Percentiles rank a stretch among this genome's conserved stretches.
These are phyloP conservation scores for Sclerotinia glacialis DNA, from an alignment of 2,329 filamentous ascomycete species.

Conservation along the genomic window DNA sequence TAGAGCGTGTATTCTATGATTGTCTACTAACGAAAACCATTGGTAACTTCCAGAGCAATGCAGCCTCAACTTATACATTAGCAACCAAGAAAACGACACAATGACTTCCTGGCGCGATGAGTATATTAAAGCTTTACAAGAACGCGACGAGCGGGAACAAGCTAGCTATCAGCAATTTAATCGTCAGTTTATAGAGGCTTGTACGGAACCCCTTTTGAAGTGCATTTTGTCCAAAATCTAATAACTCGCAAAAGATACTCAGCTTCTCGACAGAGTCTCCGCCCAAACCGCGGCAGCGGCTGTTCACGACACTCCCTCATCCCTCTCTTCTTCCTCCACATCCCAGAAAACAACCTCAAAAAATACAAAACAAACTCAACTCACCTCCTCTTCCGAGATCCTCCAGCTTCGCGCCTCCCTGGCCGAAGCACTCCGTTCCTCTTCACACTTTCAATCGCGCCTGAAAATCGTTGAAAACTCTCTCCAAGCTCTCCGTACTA, in stretches of 20 bases:
- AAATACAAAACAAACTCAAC: conserved; percentile 34
- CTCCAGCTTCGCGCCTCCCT: conserved; percentile 66
- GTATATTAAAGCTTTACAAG: conserved; percentile 72
- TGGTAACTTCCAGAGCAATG: conserved; percentile 19
- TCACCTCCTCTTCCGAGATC: conserved; percentile 36
- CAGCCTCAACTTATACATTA: conserved; percentile 15
- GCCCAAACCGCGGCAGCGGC: conserved; percentile 59
- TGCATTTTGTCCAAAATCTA: conserved; percentile 16
- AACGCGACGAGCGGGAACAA: conserved; percentile 67
- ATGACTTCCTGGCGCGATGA: conserved; percentile 66
- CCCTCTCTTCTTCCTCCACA: conserved; percentile 35
- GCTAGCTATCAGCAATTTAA: conserved; percentile 57
- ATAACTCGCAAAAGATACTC: conserved; percentile 51
- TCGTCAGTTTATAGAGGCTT: conserved; percentile 71
- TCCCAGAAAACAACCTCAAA: conserved; percentile 39
- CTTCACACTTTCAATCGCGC: conserved; percentile 63
- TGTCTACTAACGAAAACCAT: neutral
- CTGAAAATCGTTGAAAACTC: conserved; percentile 63
- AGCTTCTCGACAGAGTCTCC: conserved; percentile 65
- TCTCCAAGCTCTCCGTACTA: conserved; percentile 59
- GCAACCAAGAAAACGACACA: conserved; percentile 22
- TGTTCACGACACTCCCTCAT: conserved; percentile 33
- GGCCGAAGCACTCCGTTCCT: conserved; percentile 71
- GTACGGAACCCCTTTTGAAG: conserved; percentile 49
- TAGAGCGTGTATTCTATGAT: neutral